phyloP scores from a whole-genome alignment of 2,329 filamentous ascomycete species.

The Fusarium chuoi region DNA sequence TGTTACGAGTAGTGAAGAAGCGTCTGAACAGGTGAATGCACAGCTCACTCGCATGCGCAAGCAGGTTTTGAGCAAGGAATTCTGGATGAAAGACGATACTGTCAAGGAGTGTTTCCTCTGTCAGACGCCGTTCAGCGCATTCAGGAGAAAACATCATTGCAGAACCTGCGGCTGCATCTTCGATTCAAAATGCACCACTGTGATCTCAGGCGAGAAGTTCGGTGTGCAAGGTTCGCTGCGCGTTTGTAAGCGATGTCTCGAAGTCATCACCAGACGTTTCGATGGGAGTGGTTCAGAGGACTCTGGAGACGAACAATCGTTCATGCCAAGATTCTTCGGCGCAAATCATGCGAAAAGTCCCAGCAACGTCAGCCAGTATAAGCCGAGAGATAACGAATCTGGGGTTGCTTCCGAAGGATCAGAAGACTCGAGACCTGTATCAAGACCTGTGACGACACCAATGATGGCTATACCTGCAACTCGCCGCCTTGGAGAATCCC shows the following conservation, averaged over 20 bases:
- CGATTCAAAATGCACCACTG: constrained; percentile 92
- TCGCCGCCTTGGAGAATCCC: constrained; percentile 75
- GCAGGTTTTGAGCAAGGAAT: constrained; percentile 91
- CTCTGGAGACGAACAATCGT: constrained; percentile 80
- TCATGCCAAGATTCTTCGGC: constrained; percentile 72
- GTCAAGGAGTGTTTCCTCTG: constrained; percentile 97
- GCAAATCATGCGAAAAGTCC: constrained; percentile 60
- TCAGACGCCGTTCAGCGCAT: constrained; percentile 89
- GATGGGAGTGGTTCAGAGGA: constrained; percentile 90
- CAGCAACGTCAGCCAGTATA: constrained; percentile 44
- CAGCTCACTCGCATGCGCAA: constrained; percentile 79
- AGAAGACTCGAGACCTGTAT: constrained; percentile 64
- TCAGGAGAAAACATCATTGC: constrained; percentile 96
- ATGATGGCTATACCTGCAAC: constrained; percentile 78
- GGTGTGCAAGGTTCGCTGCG: constrained; percentile 85
- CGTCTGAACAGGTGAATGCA: constrained; percentile 68
- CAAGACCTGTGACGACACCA: constrained; percentile 69
- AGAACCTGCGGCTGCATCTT: constrained; percentile 98
- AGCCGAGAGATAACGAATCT: constrained; percentile 53
- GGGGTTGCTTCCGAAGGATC: constrained; percentile 54
- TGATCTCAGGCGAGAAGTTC: constrained; percentile 89
- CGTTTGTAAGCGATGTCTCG: constrained; percentile 92
- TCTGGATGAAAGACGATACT: constrained; percentile 99
- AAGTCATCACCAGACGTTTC: constrained; percentile 88
- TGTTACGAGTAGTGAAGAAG: constrained; percentile 63